Conservation (phyloP, 2,329 filamentous ascomycete genomes). For the Nannizziopsis arthrosporioides region DNA sequence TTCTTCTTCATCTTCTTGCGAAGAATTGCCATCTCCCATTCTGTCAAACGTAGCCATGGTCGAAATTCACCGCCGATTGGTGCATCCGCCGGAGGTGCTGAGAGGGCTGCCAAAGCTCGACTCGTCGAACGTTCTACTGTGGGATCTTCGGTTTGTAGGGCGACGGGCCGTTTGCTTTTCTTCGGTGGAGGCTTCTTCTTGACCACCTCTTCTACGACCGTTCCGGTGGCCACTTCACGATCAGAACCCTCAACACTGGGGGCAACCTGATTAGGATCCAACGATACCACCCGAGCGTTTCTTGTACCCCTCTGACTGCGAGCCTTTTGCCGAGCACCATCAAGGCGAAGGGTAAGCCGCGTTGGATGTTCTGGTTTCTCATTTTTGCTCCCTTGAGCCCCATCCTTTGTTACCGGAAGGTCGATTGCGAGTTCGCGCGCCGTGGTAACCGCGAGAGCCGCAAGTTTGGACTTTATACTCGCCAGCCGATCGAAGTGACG, state of each 20-base stretch:
- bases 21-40: conserved; percentile 56
- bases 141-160: background rate
- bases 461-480: conserved; percentile 50
- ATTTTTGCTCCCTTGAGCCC: conserved; percentile 33
- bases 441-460: conserved; percentile 48
- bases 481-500: conserved; percentile 47
- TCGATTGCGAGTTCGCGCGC: conserved; percentile 7
- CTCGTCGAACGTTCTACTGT: conserved; percentile 47
- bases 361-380: conserved; percentile 24
- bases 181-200: conserved; percentile 4
- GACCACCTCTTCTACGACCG: background rate
- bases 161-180: conserved; percentile 10
- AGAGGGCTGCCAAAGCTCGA: conserved; percentile 48
- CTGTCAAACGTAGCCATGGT: conserved; percentile 54
- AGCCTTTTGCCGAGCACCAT: conserved; percentile 19
- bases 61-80: conserved; percentile 48
- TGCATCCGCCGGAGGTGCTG: conserved; percentile 49
- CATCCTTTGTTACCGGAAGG: conserved; percentile 2
- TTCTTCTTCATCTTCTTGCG: conserved; percentile 62
- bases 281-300: conserved; percentile 26
- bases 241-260: conserved; percentile 5
- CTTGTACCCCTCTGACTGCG: conserved; percentile 27
- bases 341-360: conserved; percentile 35
- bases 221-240: background rate
- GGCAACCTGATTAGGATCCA: conserved; percentile 27